Evolutionary conservation across 768 basidiomycete genomes (phyloP), one percentile per base, ranked within the genome.

Genomic region (Paxillus ammoniavirescens): DNA sequence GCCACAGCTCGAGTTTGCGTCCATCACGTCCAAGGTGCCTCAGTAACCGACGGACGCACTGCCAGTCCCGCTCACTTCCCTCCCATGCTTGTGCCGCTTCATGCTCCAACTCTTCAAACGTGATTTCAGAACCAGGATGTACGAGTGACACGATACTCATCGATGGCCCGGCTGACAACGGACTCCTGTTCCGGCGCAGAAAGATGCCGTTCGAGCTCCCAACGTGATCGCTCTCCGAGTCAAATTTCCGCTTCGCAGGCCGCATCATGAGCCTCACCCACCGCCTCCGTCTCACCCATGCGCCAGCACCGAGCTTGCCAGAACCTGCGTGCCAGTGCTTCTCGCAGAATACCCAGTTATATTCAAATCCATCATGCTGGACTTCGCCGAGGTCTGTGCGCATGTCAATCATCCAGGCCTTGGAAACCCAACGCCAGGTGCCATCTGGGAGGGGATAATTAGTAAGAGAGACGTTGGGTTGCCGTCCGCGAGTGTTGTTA

Each of bases 401-500:
- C 90, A 93, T 92, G 72, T 93, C 91, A 53, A 92, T 82, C 87
- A 92, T 88, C 90, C 90, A 93, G 7, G 79, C 70, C 41, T 80
- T 80, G 40, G 87, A 89, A 2, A 91, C 82, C 90, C 90, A 93
- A 48, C 72, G 78, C 91, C 91, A 93, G 18, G 77, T 80, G 21
- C 88, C 89, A 58, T 91, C 87, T 2, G 90, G 90, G 23, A 92
- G 77, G 8, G 87, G 86, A 61, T 86, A 93, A 51, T 79, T 77
- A 4, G 71, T 65, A 5, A 89, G 77, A 8, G 83, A 75, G 46
- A 87, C 74, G 3, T 79, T 78, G 0, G 83, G 78, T 57, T 84
- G 81, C 43, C 75, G 68, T 9, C 73, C 71, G 21, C 75, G 77
- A 49, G 69, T 68, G 30, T 59, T 57, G 28, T 72, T 72, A 21